Evolutionary conservation across 2,329 filamentous ascomycete genomes (phyloP).

Genomic region (Ilyonectria sp.): DNA sequence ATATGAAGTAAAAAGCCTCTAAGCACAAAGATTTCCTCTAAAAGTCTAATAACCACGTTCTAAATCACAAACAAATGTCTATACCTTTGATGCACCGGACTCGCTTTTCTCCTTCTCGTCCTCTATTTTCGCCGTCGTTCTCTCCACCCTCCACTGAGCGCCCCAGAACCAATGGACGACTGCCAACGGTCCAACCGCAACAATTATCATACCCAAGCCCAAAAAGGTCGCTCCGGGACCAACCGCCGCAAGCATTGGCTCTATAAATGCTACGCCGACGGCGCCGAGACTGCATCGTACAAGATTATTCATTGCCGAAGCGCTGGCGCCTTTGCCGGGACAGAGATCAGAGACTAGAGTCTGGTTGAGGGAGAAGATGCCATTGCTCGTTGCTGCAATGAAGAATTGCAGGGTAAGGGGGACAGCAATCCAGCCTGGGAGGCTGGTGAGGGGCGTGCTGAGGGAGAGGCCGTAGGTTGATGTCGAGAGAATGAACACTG

Average conservation of each 20-base stretch:
- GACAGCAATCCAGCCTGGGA: conserved; percentile 5
- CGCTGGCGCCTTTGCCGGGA: conserved; percentile 17
- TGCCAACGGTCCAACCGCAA: conserved; percentile 6
- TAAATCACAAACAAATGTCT: not conserved
- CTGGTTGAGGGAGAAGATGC: conserved; percentile 22
- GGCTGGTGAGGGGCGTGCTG: conserved; percentile 3
- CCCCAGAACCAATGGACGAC: conserved; percentile 20
- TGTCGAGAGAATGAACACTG: conserved; percentile 11
- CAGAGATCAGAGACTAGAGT: conserved; percentile 17
- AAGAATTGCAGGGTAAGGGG: conserved; percentile 21
- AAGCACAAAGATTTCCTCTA: too few relatives aligned
- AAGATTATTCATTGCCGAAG: conserved; percentile 21
- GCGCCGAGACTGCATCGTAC: conserved; percentile 20
- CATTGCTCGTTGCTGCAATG: conserved; percentile 19
- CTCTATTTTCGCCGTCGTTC: conserved; percentile 2
- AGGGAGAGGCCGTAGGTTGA: conserved; percentile 12
- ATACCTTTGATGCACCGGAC: not conserved
- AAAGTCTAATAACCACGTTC: too few relatives aligned
- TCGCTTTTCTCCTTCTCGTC: not conserved
- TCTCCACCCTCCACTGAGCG: conserved; percentile 18
- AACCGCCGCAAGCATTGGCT: conserved; percentile 14
- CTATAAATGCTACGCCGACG: conserved; percentile 11
- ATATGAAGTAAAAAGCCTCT: too few relatives aligned
- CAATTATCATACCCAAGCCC: not conserved
- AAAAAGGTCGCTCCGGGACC: conserved; percentile 11